These are phyloP conservation scores for Botryotinia calthae DNA, from an alignment of 2,329 filamentous ascomycete species.

Conservation along the genomic window DNA sequence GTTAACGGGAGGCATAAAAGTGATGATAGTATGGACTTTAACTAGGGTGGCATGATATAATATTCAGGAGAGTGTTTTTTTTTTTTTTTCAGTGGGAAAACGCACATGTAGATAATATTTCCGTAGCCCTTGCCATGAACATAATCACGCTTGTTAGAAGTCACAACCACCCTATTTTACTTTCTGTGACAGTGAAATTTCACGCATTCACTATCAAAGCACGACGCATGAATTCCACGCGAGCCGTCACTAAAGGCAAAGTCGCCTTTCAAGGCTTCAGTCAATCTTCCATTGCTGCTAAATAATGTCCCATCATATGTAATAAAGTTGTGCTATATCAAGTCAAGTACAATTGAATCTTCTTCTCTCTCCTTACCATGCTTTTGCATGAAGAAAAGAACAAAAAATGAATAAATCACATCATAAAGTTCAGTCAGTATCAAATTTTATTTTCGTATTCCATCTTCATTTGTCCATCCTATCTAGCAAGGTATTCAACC, in stretches of 20 bases:
- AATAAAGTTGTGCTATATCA: background rate
- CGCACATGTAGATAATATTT: background rate
- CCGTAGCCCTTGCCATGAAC: background rate
- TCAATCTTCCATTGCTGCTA: background rate
- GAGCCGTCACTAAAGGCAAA: background rate
- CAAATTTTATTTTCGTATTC: background rate
- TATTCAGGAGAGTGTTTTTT: background rate
- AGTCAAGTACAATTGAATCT: background rate
- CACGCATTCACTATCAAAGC: background rate
- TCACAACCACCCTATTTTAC: background rate
- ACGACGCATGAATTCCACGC: background rate
- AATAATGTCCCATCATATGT: background rate
- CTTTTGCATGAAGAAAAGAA: background rate
- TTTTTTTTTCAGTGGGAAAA: background rate
- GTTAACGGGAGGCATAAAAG: background rate
- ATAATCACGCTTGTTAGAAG: background rate
- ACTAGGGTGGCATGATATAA: conserved; percentile 3
- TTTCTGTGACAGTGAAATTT: background rate
- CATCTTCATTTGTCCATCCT: background rate
- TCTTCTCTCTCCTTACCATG: background rate
- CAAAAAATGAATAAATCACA: background rate
- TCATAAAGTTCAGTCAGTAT: too few species aligned
- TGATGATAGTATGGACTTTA: background rate
- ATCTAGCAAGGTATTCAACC: conserved; percentile 2
- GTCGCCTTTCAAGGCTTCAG: background rate